phyloP scores from a whole-genome alignment of 1,284 basidiomycete genomes.

The Heterobasidion occidentale region DNA sequence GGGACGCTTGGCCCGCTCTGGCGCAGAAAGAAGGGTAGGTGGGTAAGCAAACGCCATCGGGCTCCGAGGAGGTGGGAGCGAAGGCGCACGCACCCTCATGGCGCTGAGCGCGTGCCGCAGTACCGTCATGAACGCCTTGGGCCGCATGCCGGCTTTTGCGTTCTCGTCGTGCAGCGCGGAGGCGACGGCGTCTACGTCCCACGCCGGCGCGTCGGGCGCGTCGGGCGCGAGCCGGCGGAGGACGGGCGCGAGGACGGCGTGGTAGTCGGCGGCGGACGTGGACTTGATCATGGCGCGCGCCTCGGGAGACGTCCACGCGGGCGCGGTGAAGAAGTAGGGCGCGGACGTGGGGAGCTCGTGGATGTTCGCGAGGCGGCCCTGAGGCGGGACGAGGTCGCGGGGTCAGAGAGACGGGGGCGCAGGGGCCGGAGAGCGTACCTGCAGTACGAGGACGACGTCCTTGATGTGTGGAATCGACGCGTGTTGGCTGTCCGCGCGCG shows the following conservation, averaged over 20 bases:
- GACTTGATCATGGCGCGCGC: conserved; percentile 47
- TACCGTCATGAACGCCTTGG: conserved; percentile 59
- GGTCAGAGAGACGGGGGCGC: not conserved
- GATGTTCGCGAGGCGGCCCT: conserved; percentile 63
- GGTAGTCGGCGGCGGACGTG: conserved; percentile 19
- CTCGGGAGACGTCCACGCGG: conserved; percentile 47
- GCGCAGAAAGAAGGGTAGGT: not conserved
- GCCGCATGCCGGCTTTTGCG: conserved; percentile 31
- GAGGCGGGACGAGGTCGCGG: conserved; percentile 18
- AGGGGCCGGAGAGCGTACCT: conserved; percentile 27
- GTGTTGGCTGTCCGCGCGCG: conserved; percentile 29
- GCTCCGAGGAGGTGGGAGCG: no score
- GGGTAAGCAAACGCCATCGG: not conserved
- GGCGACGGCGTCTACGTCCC: conserved; percentile 1
- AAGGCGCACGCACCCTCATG: conserved; percentile 47
- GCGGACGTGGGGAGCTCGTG: conserved; percentile 59
- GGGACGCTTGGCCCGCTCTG: conserved; percentile 42
- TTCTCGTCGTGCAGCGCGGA: conserved; percentile 17
- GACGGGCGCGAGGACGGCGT: conserved; percentile 11
- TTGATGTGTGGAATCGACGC: conserved; percentile 47
- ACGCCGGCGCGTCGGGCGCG: conserved; percentile 3
- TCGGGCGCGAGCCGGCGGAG: not conserved
- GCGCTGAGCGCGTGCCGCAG: conserved; percentile 75
- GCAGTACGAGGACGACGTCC: conserved; percentile 46
- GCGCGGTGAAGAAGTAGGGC: conserved; percentile 72